These are phyloP conservation scores for Cladosporium sp. DNA, from an alignment of 2,329 filamentous ascomycete genomes.

Conservation along the genomic window DNA sequence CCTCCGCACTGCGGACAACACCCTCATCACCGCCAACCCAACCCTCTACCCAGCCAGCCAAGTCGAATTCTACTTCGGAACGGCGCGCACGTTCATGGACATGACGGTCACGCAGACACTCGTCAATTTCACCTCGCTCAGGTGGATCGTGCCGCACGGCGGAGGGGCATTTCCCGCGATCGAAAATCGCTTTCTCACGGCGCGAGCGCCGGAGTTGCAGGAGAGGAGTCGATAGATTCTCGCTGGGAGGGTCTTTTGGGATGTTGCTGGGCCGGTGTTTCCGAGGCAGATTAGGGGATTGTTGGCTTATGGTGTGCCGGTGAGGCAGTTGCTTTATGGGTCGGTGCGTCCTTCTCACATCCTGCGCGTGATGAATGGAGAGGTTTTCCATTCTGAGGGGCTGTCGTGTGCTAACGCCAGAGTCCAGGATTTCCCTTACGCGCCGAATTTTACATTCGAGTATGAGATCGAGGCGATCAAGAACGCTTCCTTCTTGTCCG, in stretches of 20 bases:
- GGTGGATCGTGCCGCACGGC: slow-evolving; percentile 43
- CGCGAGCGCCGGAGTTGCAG: slow-evolving; percentile 21
- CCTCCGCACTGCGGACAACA: slow-evolving; percentile 7
- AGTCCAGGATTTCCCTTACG: slow-evolving; percentile 16
- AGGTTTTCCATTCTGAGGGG: not conserved
- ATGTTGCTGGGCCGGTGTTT: slow-evolving; percentile 35
- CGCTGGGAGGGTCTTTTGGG: slow-evolving; percentile 21
- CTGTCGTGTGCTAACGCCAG: not conserved
- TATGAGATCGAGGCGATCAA: slow-evolving; percentile 11
- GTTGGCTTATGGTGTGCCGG: slow-evolving; percentile 29
- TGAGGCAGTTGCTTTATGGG: slow-evolving; percentile 34
- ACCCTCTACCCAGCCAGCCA: slow-evolving; percentile 34
- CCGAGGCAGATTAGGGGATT: slow-evolving; percentile 34
- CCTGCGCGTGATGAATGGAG: not conserved
- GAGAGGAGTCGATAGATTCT: slow-evolving; percentile 21
- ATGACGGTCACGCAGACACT: slow-evolving; percentile 43
- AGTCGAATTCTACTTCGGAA: slow-evolving; percentile 49
- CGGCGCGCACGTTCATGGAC: slow-evolving; percentile 42
- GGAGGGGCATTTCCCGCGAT: slow-evolving; percentile 42
- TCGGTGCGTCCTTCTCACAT: slow-evolving; percentile 25
- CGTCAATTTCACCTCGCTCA: slow-evolving; percentile 39
- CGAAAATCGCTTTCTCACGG: slow-evolving; percentile 38
- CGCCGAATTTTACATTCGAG: slow-evolving; percentile 9
- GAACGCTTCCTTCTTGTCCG: slow-evolving; percentile 11
- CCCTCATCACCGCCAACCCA: slow-evolving; percentile 18